These are phyloP conservation scores for Chalara sp. DNA, from an alignment of 2,329 filamentous ascomycete genomes.

Conservation along the genomic window DNA sequence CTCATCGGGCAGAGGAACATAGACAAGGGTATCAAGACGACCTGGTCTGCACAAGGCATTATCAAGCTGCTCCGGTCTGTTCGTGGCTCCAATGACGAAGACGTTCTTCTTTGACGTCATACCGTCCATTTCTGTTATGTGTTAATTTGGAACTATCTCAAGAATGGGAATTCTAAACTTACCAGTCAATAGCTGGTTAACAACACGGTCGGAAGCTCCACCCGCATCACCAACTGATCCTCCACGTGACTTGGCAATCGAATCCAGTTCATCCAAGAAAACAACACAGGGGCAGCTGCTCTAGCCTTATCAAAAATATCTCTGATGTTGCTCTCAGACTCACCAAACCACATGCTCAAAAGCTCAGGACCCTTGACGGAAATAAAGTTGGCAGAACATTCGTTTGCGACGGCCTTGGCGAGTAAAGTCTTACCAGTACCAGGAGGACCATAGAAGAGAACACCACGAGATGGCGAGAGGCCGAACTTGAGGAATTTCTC, in stretches of 20 bases:
- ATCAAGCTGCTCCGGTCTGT: slow-evolving; percentile 97
- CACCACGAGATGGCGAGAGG: slow-evolving; percentile 94
- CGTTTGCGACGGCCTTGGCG: slow-evolving; percentile 98
- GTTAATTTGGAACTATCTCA: slow-evolving; percentile 34
- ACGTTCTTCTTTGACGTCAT: slow-evolving; percentile 99
- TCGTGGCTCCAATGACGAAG: slow-evolving; percentile 98
- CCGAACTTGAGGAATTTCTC: slow-evolving; percentile 99
- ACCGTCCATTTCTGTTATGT: slow-evolving; percentile 79
- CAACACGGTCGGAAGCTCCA: slow-evolving; percentile 97
- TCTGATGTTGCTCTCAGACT: slow-evolving; percentile 99
- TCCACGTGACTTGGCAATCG: slow-evolving; percentile 98
- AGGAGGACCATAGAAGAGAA: slow-evolving; percentile 96
- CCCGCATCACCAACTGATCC: slow-evolving; percentile 93
- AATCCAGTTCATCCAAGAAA: slow-evolving; percentile 97
- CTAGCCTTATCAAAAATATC: slow-evolving; percentile 99
- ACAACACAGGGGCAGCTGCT: slow-evolving; percentile 94
- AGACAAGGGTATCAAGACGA: slow-evolving; percentile 97
- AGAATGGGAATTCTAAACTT: slow-evolving; percentile 31
- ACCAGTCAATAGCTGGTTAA: slow-evolving; percentile 98
- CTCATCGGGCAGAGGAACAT: slow-evolving; percentile 94
- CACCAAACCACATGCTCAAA: slow-evolving; percentile 99
- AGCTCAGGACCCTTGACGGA: slow-evolving; percentile 98
- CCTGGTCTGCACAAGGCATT: slow-evolving; percentile 96
- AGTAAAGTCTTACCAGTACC: slow-evolving; percentile 99
- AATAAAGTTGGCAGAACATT: slow-evolving; percentile 99